These are phyloP conservation scores for Mortierella claussenii DNA, from an alignment of 192 early-diverging fungal species.

Conservation along the genomic window DNA sequence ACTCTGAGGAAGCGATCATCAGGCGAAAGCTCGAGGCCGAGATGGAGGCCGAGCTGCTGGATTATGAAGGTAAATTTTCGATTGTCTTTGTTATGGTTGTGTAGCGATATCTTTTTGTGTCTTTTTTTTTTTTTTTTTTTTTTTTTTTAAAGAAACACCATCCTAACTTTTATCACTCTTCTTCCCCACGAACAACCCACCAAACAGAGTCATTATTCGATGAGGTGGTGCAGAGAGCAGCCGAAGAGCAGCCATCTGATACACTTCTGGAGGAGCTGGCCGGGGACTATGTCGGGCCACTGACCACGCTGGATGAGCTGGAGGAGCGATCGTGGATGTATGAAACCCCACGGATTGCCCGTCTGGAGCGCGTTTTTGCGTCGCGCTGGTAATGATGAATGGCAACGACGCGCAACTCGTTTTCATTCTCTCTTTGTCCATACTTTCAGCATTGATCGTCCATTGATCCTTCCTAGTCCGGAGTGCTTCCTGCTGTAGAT, in stretches of 20 bases:
- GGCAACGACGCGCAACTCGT: no score
- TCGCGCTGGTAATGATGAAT: no score
- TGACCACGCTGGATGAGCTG: conserved; percentile 18
- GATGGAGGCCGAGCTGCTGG: neutral
- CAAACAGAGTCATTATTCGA: conserved; percentile 4
- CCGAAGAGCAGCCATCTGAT: neutral
- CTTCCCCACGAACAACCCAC: no score
- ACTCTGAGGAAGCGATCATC: neutral
- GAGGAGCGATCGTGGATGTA: conserved; percentile 39
- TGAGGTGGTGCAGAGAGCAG: neutral
- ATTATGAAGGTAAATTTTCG: neutral
- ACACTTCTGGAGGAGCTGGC: conserved; percentile 1
- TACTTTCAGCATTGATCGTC: no score
- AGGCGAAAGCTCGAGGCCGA: conserved; percentile 2
- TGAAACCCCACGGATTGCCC: conserved; percentile 7
- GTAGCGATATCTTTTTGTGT: neutral
- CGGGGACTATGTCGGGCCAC: neutral
- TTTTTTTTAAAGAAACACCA: neutral
- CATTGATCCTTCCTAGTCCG: no score
- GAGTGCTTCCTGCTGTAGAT: no score
- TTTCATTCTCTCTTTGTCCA: no score
- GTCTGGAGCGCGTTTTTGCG: conserved; percentile 9
- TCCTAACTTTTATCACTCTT: no score
- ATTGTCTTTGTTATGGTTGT: no score
- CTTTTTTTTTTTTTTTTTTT: neutral